Conservation (phyloP, 129 eudicot genomes). For the Pulicaria dysenterica region DNA sequence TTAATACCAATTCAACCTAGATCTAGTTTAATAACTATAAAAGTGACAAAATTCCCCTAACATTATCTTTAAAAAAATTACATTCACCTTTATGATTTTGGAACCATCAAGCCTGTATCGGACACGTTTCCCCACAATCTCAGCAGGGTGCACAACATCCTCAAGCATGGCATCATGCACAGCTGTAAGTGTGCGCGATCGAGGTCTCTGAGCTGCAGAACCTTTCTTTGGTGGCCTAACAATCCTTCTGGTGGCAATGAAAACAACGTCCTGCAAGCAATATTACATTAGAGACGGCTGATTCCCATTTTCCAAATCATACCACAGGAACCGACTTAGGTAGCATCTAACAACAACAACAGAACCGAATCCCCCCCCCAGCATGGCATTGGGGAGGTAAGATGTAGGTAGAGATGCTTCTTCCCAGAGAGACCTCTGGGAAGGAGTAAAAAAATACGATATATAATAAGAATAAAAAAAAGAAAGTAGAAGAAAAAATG, state of each 20-base stretch:
- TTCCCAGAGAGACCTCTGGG: too few species aligned
- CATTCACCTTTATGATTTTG: constrained; percentile 62
- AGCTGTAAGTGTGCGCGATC: constrained; percentile 69
- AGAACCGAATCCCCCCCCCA: too few species aligned
- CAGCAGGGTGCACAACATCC: constrained; percentile 54
- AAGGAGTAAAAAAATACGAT: neutral
- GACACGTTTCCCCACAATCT: constrained; percentile 42
- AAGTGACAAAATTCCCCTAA: neutral
- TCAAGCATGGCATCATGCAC: constrained; percentile 78
- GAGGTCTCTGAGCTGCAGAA: constrained; percentile 69
- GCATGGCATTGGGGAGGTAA: too few species aligned
- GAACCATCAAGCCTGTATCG: constrained; percentile 62
- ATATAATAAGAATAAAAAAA: neutral
- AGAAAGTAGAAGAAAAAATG: too few species aligned
- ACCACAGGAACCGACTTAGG: too few species aligned
- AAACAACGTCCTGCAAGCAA: constrained; percentile 59
- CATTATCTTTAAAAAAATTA: neutral
- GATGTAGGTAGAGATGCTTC: too few species aligned
- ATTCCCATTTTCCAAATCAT: neutral
- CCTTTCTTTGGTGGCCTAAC: constrained; percentile 84
- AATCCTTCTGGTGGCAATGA: constrained; percentile 66
- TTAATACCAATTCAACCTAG: neutral
- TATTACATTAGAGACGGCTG: neutral
- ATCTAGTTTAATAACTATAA: too few species aligned
- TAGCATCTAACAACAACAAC: too few species aligned